These are phyloP conservation scores for Sorghum bicolor DNA, from an alignment of 176 grass and related monocot genomes.

Conservation along the genomic window DNA sequence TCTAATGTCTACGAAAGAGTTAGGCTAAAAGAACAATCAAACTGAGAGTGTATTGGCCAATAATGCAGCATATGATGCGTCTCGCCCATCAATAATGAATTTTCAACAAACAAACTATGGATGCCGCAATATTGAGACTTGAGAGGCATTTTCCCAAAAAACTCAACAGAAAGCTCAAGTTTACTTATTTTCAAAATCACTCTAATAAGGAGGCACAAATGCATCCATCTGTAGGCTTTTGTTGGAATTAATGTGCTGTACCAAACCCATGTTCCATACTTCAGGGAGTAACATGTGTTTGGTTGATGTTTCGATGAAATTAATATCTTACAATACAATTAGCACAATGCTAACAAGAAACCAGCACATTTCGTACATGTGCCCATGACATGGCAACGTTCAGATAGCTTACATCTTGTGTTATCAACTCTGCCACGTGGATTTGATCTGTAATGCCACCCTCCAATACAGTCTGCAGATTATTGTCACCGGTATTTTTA, in stretches of 20 bases:
- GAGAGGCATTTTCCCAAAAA: background rate
- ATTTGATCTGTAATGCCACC: conserved; percentile 95
- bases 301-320: background rate
- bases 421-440: conserved; percentile 87
- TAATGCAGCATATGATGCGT: background rate
- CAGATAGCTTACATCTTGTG: conserved; percentile 80
- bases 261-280: background rate
- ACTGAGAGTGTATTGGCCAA: background rate
- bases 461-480: conserved; percentile 83
- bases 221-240: conserved; percentile 1
- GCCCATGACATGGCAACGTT: conserved; percentile 15
- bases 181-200: background rate
- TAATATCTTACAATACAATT: conserved; percentile 18
- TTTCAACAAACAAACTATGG: background rate
- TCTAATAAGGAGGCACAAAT: background rate
- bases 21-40: conserved; percentile 8
- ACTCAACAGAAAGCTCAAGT: background rate
- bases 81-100: background rate
- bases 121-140: background rate
- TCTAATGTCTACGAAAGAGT: background rate
- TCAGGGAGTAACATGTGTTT: background rate
- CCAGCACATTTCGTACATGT: background rate
- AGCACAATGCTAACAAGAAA: background rate
- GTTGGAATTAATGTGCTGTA: background rate
- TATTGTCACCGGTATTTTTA: conserved; percentile 6